A percentile compares a stretch with the other conserved stretches of the same genome.
Conservation (phyloP, 495 filamentous ascomycete genomes). For the Xylaria acuta region DNA sequence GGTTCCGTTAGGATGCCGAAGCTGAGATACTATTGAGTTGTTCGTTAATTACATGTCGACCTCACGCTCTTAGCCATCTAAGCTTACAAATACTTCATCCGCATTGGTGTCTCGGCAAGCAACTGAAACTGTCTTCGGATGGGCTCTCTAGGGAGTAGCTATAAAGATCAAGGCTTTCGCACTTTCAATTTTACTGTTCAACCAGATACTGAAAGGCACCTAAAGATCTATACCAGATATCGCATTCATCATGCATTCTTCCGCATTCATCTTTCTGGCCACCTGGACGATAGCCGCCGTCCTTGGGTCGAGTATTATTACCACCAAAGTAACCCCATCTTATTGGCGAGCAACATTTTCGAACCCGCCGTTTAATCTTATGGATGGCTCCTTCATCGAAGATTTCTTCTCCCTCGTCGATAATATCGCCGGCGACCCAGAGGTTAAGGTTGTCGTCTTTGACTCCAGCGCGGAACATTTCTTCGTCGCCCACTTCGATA, state of each 20-base stretch:
- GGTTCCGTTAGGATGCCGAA: neutral
- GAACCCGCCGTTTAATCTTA: neutral
- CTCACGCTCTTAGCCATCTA: neutral
- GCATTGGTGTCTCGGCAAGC: neutral
- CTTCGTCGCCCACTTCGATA: neutral
- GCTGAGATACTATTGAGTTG: neutral
- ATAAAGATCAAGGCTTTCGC: neutral
- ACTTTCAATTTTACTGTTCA: neutral
- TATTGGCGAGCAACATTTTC: constrained; percentile 1
- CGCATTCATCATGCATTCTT: neutral
- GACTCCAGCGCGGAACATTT: neutral
- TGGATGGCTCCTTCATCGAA: neutral
- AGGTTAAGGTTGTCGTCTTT: neutral
- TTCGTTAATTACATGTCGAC: neutral
- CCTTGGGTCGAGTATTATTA: neutral
- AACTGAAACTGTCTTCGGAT: neutral
- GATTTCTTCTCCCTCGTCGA: neutral
- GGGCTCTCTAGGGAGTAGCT: neutral
- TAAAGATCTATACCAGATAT: neutral
- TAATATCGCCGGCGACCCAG: neutral
- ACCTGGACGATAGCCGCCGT: neutral
- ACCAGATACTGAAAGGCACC: neutral
- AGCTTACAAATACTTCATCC: neutral
- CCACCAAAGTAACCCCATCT: neutral
- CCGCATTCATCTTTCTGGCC: neutral